Evolutionary conservation across 805 yeast genomes (phyloP).

Genomic region (Yarrowia sp.): DNA sequence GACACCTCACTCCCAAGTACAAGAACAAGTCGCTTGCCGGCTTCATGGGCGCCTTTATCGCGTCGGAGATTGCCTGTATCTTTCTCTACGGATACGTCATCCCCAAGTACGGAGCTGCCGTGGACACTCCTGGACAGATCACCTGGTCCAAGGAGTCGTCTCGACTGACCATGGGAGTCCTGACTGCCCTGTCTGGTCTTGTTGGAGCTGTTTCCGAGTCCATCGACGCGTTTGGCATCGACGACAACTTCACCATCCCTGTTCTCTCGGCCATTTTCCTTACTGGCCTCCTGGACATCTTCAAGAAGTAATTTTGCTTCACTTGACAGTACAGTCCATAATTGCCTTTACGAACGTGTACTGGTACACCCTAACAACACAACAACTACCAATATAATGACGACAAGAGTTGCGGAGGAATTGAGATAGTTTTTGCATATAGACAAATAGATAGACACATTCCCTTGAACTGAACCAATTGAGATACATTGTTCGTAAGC

Average conservation of each 20-base stretch:
- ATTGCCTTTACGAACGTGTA: not conserved
- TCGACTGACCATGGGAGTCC: conserved; percentile 48
- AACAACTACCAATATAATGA: not conserved
- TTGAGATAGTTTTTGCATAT: conserved; percentile 1
- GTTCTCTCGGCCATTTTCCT: conserved; percentile 71
- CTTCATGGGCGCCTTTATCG: conserved; percentile 73
- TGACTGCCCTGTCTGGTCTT: conserved; percentile 66
- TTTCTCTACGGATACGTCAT: conserved; percentile 69
- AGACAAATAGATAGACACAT: conserved; percentile 13
- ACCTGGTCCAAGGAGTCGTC: conserved; percentile 66
- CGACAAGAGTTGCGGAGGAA: not conserved
- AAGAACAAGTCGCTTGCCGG: conserved; percentile 86
- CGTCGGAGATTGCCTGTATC: conserved; percentile 66
- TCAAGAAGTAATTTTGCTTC: not conserved
- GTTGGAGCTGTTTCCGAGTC: conserved; percentile 87
- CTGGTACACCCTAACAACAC: not conserved
- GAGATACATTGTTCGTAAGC: too few relatives aligned
- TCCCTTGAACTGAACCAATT: not conserved
- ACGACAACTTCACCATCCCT: conserved; percentile 94
- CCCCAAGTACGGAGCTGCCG: conserved; percentile 52
- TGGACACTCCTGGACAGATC: conserved; percentile 55
- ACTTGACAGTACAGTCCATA: too few relatives aligned
- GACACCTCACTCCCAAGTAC: conserved; percentile 76
- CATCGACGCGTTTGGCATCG: conserved; percentile 68
- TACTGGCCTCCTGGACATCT: conserved; percentile 12